A percentile compares a stretch with the other conserved stretches of the same genome.
These are phyloP conservation scores for Kwoniella sp. DNA, from an alignment of 768 basidiomycete genomes.

Conservation along the genomic window DNA sequence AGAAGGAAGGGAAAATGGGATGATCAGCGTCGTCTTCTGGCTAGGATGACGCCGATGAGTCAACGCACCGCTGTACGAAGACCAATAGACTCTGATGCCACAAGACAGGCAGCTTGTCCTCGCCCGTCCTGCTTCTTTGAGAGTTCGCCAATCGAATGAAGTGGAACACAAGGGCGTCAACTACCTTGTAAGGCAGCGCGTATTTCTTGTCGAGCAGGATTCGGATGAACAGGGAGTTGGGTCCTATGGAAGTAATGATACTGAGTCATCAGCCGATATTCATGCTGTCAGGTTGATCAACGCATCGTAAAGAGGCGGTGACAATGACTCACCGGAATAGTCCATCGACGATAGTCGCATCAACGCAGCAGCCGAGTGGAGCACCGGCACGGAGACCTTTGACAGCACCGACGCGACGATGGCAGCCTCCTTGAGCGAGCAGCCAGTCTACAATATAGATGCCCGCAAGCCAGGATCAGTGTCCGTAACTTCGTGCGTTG, in stretches of 20 bases:
- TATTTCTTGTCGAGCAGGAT: conserved; percentile 97
- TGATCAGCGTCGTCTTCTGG: neutral
- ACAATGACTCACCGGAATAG: conserved; percentile 77
- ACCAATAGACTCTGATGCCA: conserved; percentile 98
- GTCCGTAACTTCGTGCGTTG: neutral
- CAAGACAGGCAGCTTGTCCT: conserved; percentile 85
- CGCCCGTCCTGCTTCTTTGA: conserved; percentile 66
- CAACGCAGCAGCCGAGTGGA: conserved; percentile 93
- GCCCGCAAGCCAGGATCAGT: neutral
- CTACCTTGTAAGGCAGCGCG: conserved; percentile 94
- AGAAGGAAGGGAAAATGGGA: neutral
- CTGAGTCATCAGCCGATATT: neutral
- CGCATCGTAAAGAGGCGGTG: no score
- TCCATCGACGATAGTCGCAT: conserved; percentile 94
- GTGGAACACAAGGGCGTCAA: conserved; percentile 96
- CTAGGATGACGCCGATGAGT: no score
- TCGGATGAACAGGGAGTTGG: conserved; percentile 95
- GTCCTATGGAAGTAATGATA: conserved; percentile 60
- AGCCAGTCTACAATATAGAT: conserved; percentile 64
- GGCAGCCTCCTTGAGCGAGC: conserved; percentile 89
- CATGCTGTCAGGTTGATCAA: no score
- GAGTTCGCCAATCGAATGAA: conserved; percentile 94
- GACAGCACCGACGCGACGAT: conserved; percentile 89
- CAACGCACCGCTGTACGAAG: conserved; percentile 79
- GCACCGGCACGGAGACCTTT: conserved; percentile 89